Conservation (phyloP, 139 green algal genomes). For the Chlorella vulgaris region DNA sequence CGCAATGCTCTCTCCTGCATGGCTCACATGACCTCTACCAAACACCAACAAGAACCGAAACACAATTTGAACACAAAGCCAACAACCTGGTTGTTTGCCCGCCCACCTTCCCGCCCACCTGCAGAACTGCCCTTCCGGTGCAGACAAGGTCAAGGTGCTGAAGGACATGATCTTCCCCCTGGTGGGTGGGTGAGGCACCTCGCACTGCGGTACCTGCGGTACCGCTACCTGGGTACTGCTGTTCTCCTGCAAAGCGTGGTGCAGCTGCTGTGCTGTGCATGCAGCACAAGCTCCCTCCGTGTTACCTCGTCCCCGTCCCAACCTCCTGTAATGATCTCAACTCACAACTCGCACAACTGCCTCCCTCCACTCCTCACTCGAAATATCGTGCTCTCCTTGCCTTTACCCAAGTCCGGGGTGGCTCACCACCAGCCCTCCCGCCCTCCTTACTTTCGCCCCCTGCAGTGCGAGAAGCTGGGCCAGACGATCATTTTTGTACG, state of each 20-base stretch:
- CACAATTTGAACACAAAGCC: background rate
- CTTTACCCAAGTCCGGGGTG: too few relatives aligned
- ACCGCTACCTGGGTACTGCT: too few relatives aligned
- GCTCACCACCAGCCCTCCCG: background rate
- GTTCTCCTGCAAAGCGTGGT: too few relatives aligned
- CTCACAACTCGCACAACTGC: too few relatives aligned
- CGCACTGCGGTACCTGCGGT: background rate
- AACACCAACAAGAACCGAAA: background rate
- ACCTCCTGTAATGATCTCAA: too few relatives aligned
- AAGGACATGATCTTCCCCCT: conserved; percentile 86
- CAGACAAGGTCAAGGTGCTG: conserved; percentile 89
- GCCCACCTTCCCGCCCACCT: background rate
- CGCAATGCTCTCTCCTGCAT: background rate
- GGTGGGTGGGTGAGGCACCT: background rate
- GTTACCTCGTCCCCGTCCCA: too few relatives aligned
- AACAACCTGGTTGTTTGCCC: too few relatives aligned
- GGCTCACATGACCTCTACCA: background rate
- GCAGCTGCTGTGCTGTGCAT: too few relatives aligned
- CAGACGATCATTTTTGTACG: conserved; percentile 99
- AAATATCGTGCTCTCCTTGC: too few relatives aligned
- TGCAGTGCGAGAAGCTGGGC: conserved; percentile 92
- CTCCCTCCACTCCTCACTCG: too few relatives aligned
- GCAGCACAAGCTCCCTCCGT: too few relatives aligned
- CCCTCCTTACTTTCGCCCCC: conserved; percentile 56
- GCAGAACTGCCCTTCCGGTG: conserved; percentile 67